Evolutionary conservation across 345 rosid species (phyloP), one percentile per base, ranked within the genome.

Genomic region (Hevea brasiliensis): DNA sequence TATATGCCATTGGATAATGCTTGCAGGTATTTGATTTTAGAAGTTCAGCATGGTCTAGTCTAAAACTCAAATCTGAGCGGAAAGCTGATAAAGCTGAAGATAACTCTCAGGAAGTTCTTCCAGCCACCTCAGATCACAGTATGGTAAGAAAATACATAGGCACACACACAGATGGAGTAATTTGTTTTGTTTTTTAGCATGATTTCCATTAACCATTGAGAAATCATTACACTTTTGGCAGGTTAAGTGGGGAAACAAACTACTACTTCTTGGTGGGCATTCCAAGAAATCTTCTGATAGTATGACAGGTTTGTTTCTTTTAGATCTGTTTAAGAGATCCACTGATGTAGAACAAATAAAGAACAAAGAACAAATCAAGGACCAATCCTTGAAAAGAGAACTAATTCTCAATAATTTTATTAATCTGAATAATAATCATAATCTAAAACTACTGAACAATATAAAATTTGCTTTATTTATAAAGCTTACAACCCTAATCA

Each of bases 201-300:
- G 47, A 40, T 60, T 72, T 73, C 50, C n/a, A 41, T 20, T 58
- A 37, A 62, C 37, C 40, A 37, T 45, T 51, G 42, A 44, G 56
- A 62, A n/a, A 42, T 35, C 27, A 32, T 71, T 59, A 60, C 21
- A 35, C 13, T 70, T 80, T 58, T 77, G 68, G 72, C 85, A 95
- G 99, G 83, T 95, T 64, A 81, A 89, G 72, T 95, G 98, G 97
- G 89, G 85, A 72, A 87, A 80, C 87, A 90, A 84, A 82, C 89
- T 95, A 68, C 89, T 95, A 37, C 73, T 95, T 57, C 74, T 92
- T 35, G 96, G 98, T 11, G 98, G 99, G 48, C 85, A 95, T 79
- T 86, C 96, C 15, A 95, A 86, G 83, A 86, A 81, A 60, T 75
- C 84, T 83, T 75, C 88, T 27, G 87, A 84, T 80, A 73, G 77